These are phyloP conservation scores for Rhynchosporium agropyri DNA, from an alignment of 2,329 filamentous ascomycete genomes.

Conservation along the genomic window DNA sequence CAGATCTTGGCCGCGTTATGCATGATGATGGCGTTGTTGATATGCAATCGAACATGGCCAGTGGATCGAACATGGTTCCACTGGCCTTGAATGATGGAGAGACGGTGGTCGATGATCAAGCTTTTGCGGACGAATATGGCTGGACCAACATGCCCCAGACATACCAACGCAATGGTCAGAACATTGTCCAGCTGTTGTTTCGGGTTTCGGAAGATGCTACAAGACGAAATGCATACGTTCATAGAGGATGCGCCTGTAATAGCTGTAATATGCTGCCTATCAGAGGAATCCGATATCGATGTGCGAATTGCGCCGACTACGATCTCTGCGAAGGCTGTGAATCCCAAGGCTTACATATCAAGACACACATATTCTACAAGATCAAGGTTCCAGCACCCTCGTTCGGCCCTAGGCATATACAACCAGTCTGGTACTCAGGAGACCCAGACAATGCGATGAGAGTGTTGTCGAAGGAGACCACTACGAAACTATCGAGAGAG, in stretches of 20 bases:
- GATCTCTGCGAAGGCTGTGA: conserved; percentile 96
- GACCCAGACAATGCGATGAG: conserved; percentile 73
- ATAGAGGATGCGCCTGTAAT: conserved; percentile 91
- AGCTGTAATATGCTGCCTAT: conserved; percentile 87
- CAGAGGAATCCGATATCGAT: conserved; percentile 88
- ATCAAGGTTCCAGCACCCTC: conserved; percentile 87
- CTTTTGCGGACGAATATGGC: conserved; percentile 34
- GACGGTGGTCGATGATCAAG: conserved; percentile 40
- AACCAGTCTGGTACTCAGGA: conserved; percentile 85
- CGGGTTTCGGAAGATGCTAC: conserved; percentile 94
- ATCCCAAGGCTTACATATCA: conserved; percentile 70
- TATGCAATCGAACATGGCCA: conserved; percentile 42
- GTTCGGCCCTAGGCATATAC: conserved; percentile 77
- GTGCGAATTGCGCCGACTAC: conserved; percentile 93
- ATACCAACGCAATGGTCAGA: conserved; percentile 64
- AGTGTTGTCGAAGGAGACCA: conserved; percentile 67
- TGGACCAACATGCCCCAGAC: conserved; percentile 37
- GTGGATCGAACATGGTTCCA: conserved; percentile 40
- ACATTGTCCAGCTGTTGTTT: conserved; percentile 83
- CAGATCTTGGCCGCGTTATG: conserved; percentile 17
- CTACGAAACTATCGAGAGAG: conserved; percentile 68
- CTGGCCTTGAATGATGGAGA: conserved; percentile 40
- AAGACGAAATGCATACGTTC: conserved; percentile 83
- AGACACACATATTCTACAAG: conserved; percentile 97
- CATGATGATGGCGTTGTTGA: conserved; percentile 34